Percentiles rank a stretch among this genome's conserved stretches.
Conservation (phyloP, 1,284 basidiomycete species). For the Coniophora puteana region DNA sequence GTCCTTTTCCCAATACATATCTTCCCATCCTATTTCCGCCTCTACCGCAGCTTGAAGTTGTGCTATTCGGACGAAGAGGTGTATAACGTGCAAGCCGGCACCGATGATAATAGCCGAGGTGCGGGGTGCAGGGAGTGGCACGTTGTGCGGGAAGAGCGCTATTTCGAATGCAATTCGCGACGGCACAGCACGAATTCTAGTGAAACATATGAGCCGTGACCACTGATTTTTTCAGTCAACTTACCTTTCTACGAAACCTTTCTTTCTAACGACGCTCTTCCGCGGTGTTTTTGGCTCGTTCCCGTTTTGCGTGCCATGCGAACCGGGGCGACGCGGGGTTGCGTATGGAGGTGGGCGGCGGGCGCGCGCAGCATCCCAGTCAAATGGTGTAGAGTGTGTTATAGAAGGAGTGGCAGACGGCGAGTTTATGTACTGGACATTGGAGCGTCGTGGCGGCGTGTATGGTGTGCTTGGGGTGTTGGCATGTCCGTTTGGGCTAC, state of each 20-base stretch:
- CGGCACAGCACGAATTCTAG: constrained; percentile 59
- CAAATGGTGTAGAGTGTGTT: constrained; percentile 70
- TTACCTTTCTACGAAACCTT: constrained; percentile 58
- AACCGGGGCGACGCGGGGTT: constrained; percentile 42
- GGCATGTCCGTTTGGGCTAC: constrained; percentile 20
- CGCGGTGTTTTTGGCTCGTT: constrained; percentile 37
- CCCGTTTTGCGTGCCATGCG: constrained; percentile 38
- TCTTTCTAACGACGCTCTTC: constrained; percentile 61
- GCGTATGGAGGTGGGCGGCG: constrained; percentile 65
- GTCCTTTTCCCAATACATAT: constrained; percentile 60
- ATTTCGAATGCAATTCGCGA: constrained; percentile 69
- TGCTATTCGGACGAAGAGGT: constrained; percentile 60
- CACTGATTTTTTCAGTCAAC: constrained; percentile 4
- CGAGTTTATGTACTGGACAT: constrained; percentile 46
- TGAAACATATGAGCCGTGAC: background rate
- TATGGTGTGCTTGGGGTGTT: constrained; percentile 36
- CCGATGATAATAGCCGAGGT: constrained; percentile 67
- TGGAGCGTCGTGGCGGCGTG: constrained; percentile 33
- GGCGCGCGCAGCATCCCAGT: constrained; percentile 75
- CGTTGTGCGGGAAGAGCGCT: constrained; percentile 69
- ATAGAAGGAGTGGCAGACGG: constrained; percentile 62
- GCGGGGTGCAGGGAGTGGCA: constrained; percentile 63
- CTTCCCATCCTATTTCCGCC: constrained; percentile 72
- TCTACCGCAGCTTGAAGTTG: constrained; percentile 54
- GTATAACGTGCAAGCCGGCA: constrained; percentile 57